Evolutionary conservation across 805 yeast genomes (phyloP).

Genomic region (Maudiozyma pseudohumilis): DNA sequence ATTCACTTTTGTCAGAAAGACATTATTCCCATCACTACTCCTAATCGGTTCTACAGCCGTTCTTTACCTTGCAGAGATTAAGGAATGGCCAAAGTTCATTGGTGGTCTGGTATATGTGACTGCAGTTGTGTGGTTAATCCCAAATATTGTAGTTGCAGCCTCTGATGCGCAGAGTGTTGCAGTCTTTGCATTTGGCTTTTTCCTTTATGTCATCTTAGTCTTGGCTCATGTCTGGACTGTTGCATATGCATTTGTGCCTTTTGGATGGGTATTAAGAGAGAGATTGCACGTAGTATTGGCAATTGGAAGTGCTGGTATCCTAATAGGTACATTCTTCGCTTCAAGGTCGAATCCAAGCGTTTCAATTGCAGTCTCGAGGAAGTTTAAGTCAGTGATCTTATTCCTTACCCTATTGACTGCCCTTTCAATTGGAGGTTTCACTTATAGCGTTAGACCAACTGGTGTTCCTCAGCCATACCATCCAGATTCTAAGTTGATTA

Average conservation of each 20-base stretch:
- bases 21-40: conserved; percentile 18
- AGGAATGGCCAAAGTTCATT: conserved; percentile 29
- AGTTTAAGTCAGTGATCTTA: conserved; percentile 12
- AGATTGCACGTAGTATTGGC: conserved; percentile 69
- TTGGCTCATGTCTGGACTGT: conserved; percentile 93
- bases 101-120: conserved; percentile 68
- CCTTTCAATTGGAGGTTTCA: conserved; percentile 15
- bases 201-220: conserved; percentile 43
- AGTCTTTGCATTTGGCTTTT: conserved; percentile 40
- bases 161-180: conserved; percentile 47
- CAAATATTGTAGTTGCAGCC: conserved; percentile 48
- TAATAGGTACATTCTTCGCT: conserved; percentile 36
- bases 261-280: conserved; percentile 80
- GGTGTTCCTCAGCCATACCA: conserved; percentile 57
- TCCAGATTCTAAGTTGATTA: conserved; percentile 58
- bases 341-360: background rate
- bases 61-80: conserved; percentile 13
- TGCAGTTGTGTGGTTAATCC: conserved; percentile 53
- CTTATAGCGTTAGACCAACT: conserved; percentile 22
- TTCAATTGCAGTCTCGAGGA: conserved; percentile 3
- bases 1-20: conserved; percentile 12
- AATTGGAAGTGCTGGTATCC: conserved; percentile 42
- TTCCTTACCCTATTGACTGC: conserved; percentile 11
- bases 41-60: conserved; percentile 25
- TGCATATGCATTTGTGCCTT: conserved; percentile 97